A percentile compares a stretch with the other conserved stretches of the same genome.
These are phyloP conservation scores for Grigorovia humatica DNA, from an alignment of 805 yeast species.

Conservation along the genomic window DNA sequence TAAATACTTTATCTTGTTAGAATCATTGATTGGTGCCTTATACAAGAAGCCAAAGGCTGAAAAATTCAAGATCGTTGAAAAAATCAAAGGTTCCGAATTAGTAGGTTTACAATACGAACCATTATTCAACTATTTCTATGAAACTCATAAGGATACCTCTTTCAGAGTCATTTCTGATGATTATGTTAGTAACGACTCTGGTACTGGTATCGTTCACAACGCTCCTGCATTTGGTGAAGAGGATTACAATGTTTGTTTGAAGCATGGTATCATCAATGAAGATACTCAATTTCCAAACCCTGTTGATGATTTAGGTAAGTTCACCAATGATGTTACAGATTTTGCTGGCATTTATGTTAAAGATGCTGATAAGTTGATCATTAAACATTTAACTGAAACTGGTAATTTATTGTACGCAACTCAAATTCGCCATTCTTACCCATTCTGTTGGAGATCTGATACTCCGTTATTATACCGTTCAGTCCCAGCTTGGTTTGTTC, in stretches of 20 bases:
- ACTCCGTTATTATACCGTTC: constrained; percentile 94
- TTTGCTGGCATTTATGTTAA: constrained; percentile 82
- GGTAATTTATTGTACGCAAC: constrained; percentile 68
- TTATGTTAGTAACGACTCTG: constrained; percentile 86
- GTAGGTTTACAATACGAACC: constrained; percentile 77
- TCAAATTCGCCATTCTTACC: constrained; percentile 91
- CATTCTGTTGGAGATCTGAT: constrained; percentile 99
- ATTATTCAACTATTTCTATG: constrained; percentile 69
- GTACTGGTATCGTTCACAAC: constrained; percentile 99
- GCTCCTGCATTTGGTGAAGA: constrained; percentile 99
- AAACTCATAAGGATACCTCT: constrained; percentile 63
- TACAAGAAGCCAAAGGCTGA: constrained; percentile 94
- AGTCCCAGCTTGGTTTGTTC: constrained; percentile 98
- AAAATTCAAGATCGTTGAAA: constrained; percentile 73
- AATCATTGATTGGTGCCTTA: constrained; percentile 66
- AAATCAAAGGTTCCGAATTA: constrained; percentile 67
- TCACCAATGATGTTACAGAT: constrained; percentile 64
- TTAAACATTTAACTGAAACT: constrained; percentile 66
- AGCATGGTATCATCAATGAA: constrained; percentile 63
- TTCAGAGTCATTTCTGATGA: constrained; percentile 74
- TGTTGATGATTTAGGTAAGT: constrained; percentile 84
- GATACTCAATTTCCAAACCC: constrained; percentile 79
- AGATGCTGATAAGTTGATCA: constrained; percentile 88
- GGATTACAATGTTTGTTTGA: constrained; percentile 78
- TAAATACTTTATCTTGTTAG: constrained; percentile 73